Base-by-base conservation (phyloP, 306 rosid genomes). In the Luffa aegyptiaca region DNA sequence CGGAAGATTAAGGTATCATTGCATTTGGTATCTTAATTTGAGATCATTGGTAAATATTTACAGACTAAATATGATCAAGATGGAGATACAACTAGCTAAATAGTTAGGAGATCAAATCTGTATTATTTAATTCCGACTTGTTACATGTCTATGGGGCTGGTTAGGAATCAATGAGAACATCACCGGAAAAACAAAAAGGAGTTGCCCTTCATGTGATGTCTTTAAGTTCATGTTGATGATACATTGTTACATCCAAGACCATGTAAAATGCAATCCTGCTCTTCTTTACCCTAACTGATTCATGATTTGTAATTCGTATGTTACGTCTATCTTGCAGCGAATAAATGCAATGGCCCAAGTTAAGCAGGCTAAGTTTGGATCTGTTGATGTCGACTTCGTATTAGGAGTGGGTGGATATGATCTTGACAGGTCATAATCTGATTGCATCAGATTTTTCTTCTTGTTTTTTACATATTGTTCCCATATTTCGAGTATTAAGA, bases 341-440 rank as follows among this genome's bases (percentile, higher is more conserved):
- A 94, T 94, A 82, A 94, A 94, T 85, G 92, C 89, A 81, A 89
- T 94, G 90, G 96, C 97, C 48, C 98, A 90, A 84, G 82, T 89
- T 65, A 90, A 84, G 88, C 88, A 77, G 78, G 97, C 97, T 78
- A 88, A 88, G 84, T 94, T 87, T 85, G 98, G 98, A 76, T 88
- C 91, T 12, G 97, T 92, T 45, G 97, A 94, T 83, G 77, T 94
- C 74, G 97, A 90, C 92, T 94, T 92, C 79, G 96, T 92, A 87
- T 83, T 94, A 56, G 98, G 97, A 55, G 92, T 94, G 78, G 98
- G 97, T 57, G 98, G 98, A 83, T 92, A 94, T 89, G 98, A 94
- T 87, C 92, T 94, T 44, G 91, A 89, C 72, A 90, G 98, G 93
- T 88, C 70, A 53, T 79, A 59, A n/a, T 82, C 80, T 86, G 58